A percentile compares a stretch with the other conserved stretches of the same genome.
These are phyloP conservation scores for Eucalyptus lansdowneana DNA, from an alignment of 345 rosid species.

Conservation along the genomic window DNA sequence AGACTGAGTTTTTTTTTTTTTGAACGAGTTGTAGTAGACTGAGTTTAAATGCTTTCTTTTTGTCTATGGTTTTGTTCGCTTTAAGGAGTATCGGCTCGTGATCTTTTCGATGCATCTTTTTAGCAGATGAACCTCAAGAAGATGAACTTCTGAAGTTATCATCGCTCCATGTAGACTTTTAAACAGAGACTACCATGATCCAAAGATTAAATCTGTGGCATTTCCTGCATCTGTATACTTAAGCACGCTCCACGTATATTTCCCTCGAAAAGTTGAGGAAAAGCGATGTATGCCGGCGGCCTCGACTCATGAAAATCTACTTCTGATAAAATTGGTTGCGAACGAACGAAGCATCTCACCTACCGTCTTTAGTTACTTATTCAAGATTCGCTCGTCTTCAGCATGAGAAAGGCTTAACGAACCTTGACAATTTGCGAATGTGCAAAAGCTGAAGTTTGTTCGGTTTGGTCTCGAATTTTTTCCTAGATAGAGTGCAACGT, in stretches of 20 bases:
- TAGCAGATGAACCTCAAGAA: not conserved
- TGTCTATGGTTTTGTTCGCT: not conserved
- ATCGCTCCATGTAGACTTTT: not conserved
- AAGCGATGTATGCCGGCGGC: not conserved
- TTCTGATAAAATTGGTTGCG: not conserved
- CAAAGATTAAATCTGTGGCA: not conserved
- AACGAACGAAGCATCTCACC: not conserved
- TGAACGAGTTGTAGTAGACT: not conserved
- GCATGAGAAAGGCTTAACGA: not conserved
- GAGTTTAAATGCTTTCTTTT: not conserved
- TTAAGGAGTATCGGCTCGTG: not conserved
- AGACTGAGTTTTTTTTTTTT: no score
- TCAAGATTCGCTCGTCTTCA: not conserved
- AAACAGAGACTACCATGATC: not conserved
- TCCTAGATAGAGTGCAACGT: not conserved
- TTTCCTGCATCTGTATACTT: not conserved
- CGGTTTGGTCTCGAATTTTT: not conserved
- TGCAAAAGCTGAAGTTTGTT: no score
- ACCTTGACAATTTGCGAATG: no score
- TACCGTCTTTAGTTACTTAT: not conserved
- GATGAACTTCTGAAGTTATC: not conserved
- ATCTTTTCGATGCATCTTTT: not conserved
- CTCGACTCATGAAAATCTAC: not conserved
- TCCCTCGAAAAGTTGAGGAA: not conserved
- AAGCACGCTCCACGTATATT: not conserved